Conservation (phyloP, 441 rosid genomes). For the Syzygium malaccense region DNA sequence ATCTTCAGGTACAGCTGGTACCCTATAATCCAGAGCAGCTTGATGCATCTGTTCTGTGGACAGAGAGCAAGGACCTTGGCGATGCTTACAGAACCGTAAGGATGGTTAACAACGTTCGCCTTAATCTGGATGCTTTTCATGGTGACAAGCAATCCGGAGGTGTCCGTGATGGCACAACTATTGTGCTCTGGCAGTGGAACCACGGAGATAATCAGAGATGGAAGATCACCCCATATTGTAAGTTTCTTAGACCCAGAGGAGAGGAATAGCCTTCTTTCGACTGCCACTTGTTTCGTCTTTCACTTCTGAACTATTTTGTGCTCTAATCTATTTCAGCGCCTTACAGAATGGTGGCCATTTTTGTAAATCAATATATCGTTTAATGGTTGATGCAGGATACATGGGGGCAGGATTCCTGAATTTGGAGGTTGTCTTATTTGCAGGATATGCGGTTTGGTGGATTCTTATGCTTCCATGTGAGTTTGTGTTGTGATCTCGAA, state of each 20-base stretch:
- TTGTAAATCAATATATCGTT: neutral
- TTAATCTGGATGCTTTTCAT: conserved; percentile 74
- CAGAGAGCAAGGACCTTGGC: conserved; percentile 57
- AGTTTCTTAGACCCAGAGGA: conserved; percentile 16
- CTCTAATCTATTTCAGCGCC: neutral
- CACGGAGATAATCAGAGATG: conserved; percentile 80
- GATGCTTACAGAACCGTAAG: conserved; percentile 63
- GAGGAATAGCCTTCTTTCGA: neutral
- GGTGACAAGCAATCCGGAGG: conserved; percentile 70
- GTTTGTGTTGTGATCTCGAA: neutral
- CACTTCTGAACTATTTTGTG: neutral
- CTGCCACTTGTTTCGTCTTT: neutral
- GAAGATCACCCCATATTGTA: conserved; percentile 68
- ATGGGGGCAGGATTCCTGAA: neutral
- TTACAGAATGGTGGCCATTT: neutral
- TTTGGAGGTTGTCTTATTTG: neutral
- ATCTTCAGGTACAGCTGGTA: conserved; percentile 57
- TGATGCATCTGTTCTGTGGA: conserved; percentile 73
- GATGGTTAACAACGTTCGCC: conserved; percentile 61
- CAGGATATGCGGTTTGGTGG: neutral
- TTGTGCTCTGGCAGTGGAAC: conserved; percentile 83
- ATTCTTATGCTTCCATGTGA: neutral
- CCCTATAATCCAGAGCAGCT: conserved; percentile 51
- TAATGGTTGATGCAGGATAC: neutral
- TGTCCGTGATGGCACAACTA: conserved; percentile 57